Conservation (phyloP, 257 asterid genomes). For the Apocynum venetum region DNA sequence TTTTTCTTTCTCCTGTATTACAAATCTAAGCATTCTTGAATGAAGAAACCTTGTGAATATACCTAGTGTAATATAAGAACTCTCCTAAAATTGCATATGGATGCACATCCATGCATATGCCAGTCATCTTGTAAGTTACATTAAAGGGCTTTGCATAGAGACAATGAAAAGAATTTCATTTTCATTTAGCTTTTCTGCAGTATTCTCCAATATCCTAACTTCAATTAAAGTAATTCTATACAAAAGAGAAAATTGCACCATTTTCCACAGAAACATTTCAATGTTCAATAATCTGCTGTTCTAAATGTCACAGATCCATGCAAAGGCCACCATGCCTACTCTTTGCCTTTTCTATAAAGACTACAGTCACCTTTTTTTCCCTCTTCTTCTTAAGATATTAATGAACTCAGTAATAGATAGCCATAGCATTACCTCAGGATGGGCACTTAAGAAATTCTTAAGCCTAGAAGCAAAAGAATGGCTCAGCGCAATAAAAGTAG, state of each 20-base stretch:
- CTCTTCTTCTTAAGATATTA: not conserved
- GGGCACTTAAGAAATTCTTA: slow-evolving; percentile 28
- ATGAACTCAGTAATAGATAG: slow-evolving; percentile 1
- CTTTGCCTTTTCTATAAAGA: not conserved
- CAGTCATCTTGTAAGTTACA: not conserved
- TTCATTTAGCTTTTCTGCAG: not conserved
- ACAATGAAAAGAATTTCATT: not conserved
- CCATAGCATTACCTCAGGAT: slow-evolving; percentile 58
- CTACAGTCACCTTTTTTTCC: not conserved
- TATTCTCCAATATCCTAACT: not conserved
- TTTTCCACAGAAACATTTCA: not conserved
- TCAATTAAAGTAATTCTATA: not conserved
- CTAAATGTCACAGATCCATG: not conserved
- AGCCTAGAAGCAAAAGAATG: slow-evolving; percentile 67
- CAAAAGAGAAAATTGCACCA: not conserved
- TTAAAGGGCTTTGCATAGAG: not conserved
- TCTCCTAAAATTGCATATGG: not conserved
- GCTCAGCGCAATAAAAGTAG: slow-evolving; percentile 56
- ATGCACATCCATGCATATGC: not conserved
- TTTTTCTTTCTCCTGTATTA: not conserved
- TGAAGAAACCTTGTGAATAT: not conserved
- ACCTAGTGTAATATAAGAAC: not conserved
- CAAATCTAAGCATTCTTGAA: not conserved
- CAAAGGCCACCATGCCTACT: not conserved
- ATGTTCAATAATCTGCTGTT: not conserved